phyloP scores from a whole-genome alignment of 2,329 filamentous ascomycete genomes.

The Fusarium decemcellulare region DNA sequence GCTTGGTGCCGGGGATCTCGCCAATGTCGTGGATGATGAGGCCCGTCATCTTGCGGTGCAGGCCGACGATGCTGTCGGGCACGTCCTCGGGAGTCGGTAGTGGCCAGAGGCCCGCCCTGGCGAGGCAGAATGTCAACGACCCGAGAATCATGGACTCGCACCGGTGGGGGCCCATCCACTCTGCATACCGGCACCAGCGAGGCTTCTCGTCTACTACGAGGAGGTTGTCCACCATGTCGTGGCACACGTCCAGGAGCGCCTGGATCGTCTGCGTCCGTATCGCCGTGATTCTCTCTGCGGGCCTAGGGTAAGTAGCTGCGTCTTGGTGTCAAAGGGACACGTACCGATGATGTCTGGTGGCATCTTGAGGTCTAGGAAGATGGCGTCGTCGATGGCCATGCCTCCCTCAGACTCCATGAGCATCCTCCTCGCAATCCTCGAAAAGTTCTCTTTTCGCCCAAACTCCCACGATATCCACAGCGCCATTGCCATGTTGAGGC shows the following conservation, averaged over 20 bases:
- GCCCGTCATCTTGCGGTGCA: constrained; percentile 43
- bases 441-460: constrained; percentile 43
- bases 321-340: neutral
- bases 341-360: constrained; percentile 32
- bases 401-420: constrained; percentile 35
- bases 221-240: constrained; percentile 44
- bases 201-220: constrained; percentile 49
- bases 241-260: constrained; percentile 43
- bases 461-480: constrained; percentile 52
- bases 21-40: constrained; percentile 49
- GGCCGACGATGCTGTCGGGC: constrained; percentile 41
- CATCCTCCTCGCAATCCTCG: constrained; percentile 39
- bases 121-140: constrained; percentile 53
- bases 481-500: constrained; percentile 39
- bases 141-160: constrained; percentile 56
- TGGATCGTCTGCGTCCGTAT: constrained; percentile 34
- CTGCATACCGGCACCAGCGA: constrained; percentile 52
- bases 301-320: too few species aligned
- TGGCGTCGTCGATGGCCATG: constrained; percentile 21
- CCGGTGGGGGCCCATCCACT: constrained; percentile 52
- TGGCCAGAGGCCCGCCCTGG: constrained; percentile 51
- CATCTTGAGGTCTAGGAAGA: constrained; percentile 30
- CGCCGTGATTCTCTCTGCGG: constrained; percentile 38
- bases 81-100: constrained; percentile 44
- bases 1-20: neutral